phyloP scores from a whole-genome alignment of 495 filamentous ascomycete species.

The Articulospora tetracladia region DNA sequence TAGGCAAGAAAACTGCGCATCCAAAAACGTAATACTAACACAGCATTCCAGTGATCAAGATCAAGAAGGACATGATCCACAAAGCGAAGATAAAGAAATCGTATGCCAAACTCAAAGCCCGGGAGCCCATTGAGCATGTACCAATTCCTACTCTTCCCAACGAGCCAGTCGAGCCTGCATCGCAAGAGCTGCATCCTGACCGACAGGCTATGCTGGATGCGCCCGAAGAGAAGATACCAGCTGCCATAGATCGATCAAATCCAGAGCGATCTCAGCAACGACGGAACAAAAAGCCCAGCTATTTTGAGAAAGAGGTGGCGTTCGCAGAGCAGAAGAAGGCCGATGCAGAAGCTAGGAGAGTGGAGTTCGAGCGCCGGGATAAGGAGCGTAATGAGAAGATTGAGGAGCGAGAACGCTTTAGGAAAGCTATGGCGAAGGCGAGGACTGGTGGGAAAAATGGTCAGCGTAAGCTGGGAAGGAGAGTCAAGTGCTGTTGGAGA shows the following conservation, averaged over 20 bases:
- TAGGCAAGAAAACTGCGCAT: conserved; percentile 29
- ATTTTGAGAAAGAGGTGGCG: conserved; percentile 74
- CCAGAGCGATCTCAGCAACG: conserved; percentile 19
- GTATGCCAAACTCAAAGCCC: conserved; percentile 81
- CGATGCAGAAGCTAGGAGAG: conserved; percentile 57
- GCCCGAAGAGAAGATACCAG: conserved; percentile 26
- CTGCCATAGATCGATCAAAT: conserved; percentile 8
- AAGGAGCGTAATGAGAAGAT: conserved; percentile 49
- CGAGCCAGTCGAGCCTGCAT: conserved; percentile 18
- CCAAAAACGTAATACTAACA: conserved; percentile 5
- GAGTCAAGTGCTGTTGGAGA: conserved; percentile 77
- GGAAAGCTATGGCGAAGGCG: conserved; percentile 72
- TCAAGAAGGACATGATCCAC: conserved; percentile 85
- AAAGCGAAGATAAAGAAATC: conserved; percentile 93
- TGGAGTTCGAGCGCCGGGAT: conserved; percentile 51
- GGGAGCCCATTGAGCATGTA: conserved; percentile 28
- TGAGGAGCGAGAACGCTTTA: conserved; percentile 58
- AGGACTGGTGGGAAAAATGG: conserved; percentile 71
- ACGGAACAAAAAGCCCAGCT: conserved; percentile 52
- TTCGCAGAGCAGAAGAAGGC: conserved; percentile 61
- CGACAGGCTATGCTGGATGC: conserved; percentile 64
- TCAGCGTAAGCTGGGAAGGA: conserved; percentile 77
- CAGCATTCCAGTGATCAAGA: conserved; percentile 72
- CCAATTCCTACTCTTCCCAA: neutral
- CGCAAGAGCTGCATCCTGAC: conserved; percentile 65